Evolutionary conservation across 1,284 basidiomycete genomes (phyloP), one percentile per base, ranked within the genome.

Genomic region (Pholiota adiposa): DNA sequence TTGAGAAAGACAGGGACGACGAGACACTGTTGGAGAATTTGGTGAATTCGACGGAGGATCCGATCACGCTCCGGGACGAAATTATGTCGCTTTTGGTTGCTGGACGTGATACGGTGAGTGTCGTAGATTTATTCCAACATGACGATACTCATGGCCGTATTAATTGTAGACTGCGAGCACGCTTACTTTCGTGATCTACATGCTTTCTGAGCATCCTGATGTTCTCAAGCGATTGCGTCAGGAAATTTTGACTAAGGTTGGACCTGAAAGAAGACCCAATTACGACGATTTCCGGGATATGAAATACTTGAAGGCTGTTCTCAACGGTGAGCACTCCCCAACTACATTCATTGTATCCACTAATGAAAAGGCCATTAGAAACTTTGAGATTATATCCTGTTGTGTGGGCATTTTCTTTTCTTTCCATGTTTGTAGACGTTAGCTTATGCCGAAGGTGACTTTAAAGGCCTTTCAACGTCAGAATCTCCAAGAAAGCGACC

Each of bases 381-480:
- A 76, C 76, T 1, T 67, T 82, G 4, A 72, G 81, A 19, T 62
- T 83, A 11, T 82, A 79, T 66, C 80, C 82, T 38, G 71, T 77
- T 4, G 80, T 82, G 69, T 79, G 66, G 65, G 72, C 66, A 1
- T 49, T 43, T 19, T 25, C 31, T 29, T 46, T 16, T 11, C 4
- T n/a, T 23, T n/a, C n/a, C n/a, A n/a, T n/a, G n/a, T n/a, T n/a
- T n/a, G n/a, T n/a, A n/a, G n/a, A n/a, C n/a, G n/a, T n/a, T 11
- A n/a, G 4, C 41, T 12, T 3, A 25, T 21, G 38, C 14, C 38
- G 14, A 44, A 44, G n/a, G 21, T 46, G 16, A 34, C 34, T 29
- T 49, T 54, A 2, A 46, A 77, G 77, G 1, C 77, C 77, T 0
- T 76, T 76, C 60, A 75, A 79, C 58, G 56, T 72, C 29, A 64